Conservation (phyloP, 164 flowering plant genomes). For the Berberis vulgaris region DNA sequence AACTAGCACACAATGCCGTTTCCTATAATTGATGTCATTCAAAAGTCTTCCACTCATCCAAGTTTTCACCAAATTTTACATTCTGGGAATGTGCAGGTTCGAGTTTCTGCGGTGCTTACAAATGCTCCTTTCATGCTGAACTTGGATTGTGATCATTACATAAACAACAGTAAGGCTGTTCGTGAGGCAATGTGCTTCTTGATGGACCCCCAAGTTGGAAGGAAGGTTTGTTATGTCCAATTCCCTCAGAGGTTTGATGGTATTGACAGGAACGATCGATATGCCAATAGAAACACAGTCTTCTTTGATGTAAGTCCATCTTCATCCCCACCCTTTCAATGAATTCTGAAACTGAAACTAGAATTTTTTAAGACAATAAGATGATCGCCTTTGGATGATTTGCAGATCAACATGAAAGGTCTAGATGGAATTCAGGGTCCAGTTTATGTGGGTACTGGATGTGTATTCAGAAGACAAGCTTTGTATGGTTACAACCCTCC, state of each 20-base stretch:
- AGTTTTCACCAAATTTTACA: neutral
- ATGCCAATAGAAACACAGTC: slow-evolving; percentile 94
- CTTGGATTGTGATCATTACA: slow-evolving; percentile 94
- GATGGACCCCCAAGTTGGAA: slow-evolving; percentile 95
- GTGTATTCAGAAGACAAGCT: slow-evolving; percentile 90
- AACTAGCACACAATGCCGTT: slow-evolving; percentile 1
- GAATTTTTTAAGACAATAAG: neutral
- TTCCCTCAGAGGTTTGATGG: slow-evolving; percentile 98
- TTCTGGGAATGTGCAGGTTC: slow-evolving; percentile 40
- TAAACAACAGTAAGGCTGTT: slow-evolving; percentile 91
- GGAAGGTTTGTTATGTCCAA: slow-evolving; percentile 81
- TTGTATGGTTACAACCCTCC: slow-evolving; percentile 90
- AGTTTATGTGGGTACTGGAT: slow-evolving; percentile 92
- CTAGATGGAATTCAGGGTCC: slow-evolving; percentile 97
- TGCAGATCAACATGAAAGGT: slow-evolving; percentile 97
- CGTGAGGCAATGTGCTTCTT: slow-evolving; percentile 97
- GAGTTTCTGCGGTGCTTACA: slow-evolving; percentile 91
- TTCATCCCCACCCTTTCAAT: neutral
- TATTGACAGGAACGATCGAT: slow-evolving; percentile 76
- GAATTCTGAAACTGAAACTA: no score
- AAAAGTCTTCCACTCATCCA: neutral
- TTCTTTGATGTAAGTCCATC: slow-evolving; percentile 85
- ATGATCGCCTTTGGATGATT: neutral
- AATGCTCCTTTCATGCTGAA: slow-evolving; percentile 96
- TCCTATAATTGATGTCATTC: no score